Base-by-base conservation (phyloP, 352 stramenopile species). In the Globisporangium middletonii region DNA sequence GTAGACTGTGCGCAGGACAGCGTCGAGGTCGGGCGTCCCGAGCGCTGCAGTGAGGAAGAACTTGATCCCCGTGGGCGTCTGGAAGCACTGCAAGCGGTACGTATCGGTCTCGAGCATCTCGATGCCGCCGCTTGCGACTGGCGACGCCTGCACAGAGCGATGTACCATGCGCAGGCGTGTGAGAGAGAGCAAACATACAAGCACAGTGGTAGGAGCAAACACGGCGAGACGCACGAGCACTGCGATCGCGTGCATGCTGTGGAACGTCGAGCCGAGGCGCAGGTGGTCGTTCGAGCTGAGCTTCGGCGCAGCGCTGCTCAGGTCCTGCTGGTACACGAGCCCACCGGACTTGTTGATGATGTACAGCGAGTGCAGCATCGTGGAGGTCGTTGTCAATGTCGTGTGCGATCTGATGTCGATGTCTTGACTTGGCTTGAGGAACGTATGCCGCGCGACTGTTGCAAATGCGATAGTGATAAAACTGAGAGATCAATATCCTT, bases 311-410 rank as follows among this genome's bases (percentile, higher is more conserved):
- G 74, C 70, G 5, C 73, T 60, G 57, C 88, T 96, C 55, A 97
- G 73, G 64, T 97, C 86, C 69, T 96, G 81, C 68, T 97, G 89
- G 72, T 97, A 97, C 56, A 98, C 89, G 46, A 98, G 75, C 5
- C 91, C 89, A 37, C 92, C 92, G 3, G 89, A 89, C 73, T 96
- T 96, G 72, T 97, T 97, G 70, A 97, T 97, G 68, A 97, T 88
- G 63, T 97, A 97, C 43, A 98, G 75, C 58, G 94, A 95, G 50
- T 95, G 79, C 60, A 97, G 82, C 87, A 96, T 97, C 23, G 13
- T 50, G 67, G n/a, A 12, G 35, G 12, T 41, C 35, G 35, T 38
- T 9, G 33, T 38, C 37, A 12, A 52, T 9, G 13, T 23, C 23
- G 23, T 15, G 9, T 30, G 11, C 12, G n/a, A 45, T 19, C 33